phyloP scores from a whole-genome alignment of 169 alveolate species.

The Plasmodium falciparum region DNA sequence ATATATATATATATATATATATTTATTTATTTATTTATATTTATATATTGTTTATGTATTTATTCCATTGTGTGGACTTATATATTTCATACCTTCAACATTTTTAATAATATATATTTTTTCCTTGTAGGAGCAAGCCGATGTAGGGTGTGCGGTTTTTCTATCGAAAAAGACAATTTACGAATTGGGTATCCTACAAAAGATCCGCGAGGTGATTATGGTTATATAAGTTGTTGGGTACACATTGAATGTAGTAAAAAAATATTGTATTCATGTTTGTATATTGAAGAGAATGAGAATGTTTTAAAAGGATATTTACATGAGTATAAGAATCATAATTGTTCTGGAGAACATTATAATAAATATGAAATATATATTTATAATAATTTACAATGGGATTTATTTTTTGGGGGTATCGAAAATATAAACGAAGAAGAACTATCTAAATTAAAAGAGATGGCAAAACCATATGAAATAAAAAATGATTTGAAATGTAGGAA shows the following conservation, averaged over 20 bases:
- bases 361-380: conserved; percentile 22
- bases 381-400: conserved; percentile 56
- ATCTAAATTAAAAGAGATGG: conserved; percentile 24
- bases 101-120: not conserved
- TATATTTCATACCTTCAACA: too few relatives aligned
- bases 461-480: conserved; percentile 30
- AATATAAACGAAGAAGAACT: conserved; percentile 47
- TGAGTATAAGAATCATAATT: not conserved
- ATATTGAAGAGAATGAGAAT: conserved; percentile 18
- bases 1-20: not conserved
- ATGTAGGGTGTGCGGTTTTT: conserved; percentile 75
- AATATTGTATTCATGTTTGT: conserved; percentile 51
- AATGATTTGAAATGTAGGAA: conserved; percentile 17
- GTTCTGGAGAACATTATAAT: conserved; percentile 11
- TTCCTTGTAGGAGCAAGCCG: conserved; percentile 49
- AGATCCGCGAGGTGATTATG: conserved; percentile 77
- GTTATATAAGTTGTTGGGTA: conserved; percentile 78
- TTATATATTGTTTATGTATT: not conserved
- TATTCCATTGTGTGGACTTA: too few relatives aligned
- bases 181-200: conserved; percentile 79
- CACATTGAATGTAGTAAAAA: conserved; percentile 79
- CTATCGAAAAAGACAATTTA: conserved; percentile 63
- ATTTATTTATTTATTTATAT: not conserved
- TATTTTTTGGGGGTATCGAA: conserved; percentile 61
- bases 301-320: conserved; percentile 39